Conservation (phyloP, 139 green algal species). For the Yamagishiella unicocca region DNA sequence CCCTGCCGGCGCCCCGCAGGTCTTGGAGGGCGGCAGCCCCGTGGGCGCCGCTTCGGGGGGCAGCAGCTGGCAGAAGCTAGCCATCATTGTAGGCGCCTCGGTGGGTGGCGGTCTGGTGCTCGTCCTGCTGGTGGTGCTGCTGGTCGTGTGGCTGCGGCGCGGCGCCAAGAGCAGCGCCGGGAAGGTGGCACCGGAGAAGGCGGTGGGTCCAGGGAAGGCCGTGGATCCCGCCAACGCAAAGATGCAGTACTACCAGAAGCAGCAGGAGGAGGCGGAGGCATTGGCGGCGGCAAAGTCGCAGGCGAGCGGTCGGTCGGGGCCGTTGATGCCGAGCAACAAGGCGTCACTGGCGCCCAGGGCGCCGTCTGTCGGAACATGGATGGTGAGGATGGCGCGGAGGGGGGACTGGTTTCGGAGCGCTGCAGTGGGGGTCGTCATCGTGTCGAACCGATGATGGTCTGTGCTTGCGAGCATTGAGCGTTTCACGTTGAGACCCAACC, state of each 20-base stretch:
- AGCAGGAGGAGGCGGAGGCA: not conserved
- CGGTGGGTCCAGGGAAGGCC: no score
- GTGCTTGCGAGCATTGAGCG: no score
- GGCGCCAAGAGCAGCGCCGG: not conserved
- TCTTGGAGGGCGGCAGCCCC: no score
- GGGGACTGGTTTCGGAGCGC: no score
- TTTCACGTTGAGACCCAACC: no score
- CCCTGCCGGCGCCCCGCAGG: no score
- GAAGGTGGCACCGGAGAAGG: not conserved
- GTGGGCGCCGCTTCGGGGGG: not conserved
- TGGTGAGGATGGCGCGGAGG: no score
- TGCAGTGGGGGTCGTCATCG: no score
- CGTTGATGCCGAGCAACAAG: not conserved
- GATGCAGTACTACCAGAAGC: not conserved
- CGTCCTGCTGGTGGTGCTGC: not conserved
- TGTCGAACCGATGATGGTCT: no score
- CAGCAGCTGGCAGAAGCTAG: not conserved
- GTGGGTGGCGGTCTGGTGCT: not conserved
- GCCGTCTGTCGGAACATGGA: no score
- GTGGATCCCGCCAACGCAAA: no score
- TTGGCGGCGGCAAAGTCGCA: not conserved
- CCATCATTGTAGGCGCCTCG: not conserved
- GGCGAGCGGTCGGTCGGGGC: not conserved
- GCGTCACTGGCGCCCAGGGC: no score
- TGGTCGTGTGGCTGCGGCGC: not conserved